Base-by-base conservation (phyloP, 2,329 filamentous ascomycete species). In the Lasiodiplodia citricola region DNA sequence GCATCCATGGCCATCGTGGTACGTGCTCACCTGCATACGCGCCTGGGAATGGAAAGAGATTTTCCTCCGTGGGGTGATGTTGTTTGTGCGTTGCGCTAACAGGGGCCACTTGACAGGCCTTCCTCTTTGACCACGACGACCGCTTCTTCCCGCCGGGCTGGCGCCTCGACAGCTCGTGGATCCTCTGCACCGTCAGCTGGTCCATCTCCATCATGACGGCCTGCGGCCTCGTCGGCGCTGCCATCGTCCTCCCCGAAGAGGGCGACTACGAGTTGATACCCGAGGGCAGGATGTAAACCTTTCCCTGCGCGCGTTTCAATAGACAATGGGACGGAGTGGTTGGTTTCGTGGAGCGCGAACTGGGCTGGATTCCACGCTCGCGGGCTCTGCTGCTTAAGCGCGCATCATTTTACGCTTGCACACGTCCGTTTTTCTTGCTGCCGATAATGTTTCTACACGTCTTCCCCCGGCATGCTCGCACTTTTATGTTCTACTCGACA, bases 1-100 rank as follows among this genome's bases (percentile, higher is more conserved):
- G 87, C 86, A n/a, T 87, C 89, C 60, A 94, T 96, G 87, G 90
- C 89, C 58, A 87, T 97, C 74, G 92, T 97, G 83, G 93, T 96
- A 84, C 78, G 92, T 78, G 18, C n/a, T 16, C 2, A 35, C 31
- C 31, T 2, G 41, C 41, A 13, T 50, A 25, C 18, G 37, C 31
- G 41, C 18, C 35, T 51, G 58, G 41, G 57, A 50, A 35, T 35
- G 41, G 25, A 13, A 25, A 47, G n/a, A 35, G 37, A 44, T 41
- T 47, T 60, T 44, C 35, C 28, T 5, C 35, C 52, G 31, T 23
- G 21, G 35, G 13, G 31, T 66, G 52, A 66, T 35, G 25, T 35
- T 6, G 28, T 14, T 62, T 25, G 25, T 62, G 57, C 38, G 25
- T 28, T 21, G 35, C 21, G 41, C 58, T 62, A 18, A 62, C 58